These are phyloP conservation scores for Sporothrix dimorphospora DNA, from an alignment of 2,329 filamentous ascomycete species.

Conservation along the genomic window DNA sequence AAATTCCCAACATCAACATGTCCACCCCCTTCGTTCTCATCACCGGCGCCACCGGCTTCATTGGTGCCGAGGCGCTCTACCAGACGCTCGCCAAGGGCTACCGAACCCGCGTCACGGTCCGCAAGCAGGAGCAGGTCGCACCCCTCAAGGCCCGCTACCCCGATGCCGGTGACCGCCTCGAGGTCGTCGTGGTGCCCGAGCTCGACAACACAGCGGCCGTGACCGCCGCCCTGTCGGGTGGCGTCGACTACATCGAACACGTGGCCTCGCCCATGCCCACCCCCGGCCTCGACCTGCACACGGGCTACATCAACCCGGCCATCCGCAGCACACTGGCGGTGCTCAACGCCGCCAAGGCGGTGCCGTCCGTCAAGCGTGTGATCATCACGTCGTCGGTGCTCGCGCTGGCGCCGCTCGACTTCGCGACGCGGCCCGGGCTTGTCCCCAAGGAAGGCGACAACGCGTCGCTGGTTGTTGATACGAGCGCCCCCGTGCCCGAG, in stretches of 20 bases:
- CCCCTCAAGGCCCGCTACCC: not conserved
- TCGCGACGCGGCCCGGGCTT: not conserved
- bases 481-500: slow-evolving; percentile 33
- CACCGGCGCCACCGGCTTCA: slow-evolving; percentile 38
- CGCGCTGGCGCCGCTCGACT: slow-evolving; percentile 19
- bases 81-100: slow-evolving; percentile 22
- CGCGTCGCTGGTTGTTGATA: not conserved
- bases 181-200: slow-evolving; percentile 15
- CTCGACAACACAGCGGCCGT: not conserved
- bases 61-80: slow-evolving; percentile 35
- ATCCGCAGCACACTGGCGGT: slow-evolving; percentile 35
- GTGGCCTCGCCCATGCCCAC: slow-evolving; percentile 21
- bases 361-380: not conserved
- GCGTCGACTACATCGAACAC: slow-evolving; percentile 22
- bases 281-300: slow-evolving; percentile 2
- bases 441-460: not conserved
- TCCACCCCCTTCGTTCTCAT: slow-evolving; percentile 30
- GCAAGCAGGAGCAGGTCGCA: slow-evolving; percentile 16
- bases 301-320: slow-evolving; percentile 36
- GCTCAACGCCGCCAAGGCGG: slow-evolving; percentile 5
- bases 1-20: not conserved
- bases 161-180: not conserved
- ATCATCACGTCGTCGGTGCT: slow-evolving; percentile 25
- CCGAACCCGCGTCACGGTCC: slow-evolving; percentile 19
- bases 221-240: not conserved